Base-by-base conservation (phyloP, 2,329 filamentous ascomycete species). In the Aureobasidium zeae region DNA sequence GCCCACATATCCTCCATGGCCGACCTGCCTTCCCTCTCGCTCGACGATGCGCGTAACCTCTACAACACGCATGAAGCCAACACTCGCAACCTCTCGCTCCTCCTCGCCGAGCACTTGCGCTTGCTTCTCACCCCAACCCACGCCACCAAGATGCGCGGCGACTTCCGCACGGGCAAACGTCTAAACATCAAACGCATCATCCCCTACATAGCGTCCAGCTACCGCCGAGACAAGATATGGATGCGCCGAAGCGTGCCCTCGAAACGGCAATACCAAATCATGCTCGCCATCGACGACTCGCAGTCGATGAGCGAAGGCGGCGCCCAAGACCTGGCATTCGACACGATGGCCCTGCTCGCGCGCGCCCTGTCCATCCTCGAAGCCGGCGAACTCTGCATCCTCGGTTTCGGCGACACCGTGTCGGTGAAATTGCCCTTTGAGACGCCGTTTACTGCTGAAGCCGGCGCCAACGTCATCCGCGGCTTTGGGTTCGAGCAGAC, bases 191-290 rank as follows among this genome's bases (percentile, higher is more conserved):
- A 96, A 66, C 86, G 89, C 54, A 98, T 99, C 65, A 98, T 99
- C 56, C 91, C 93, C 0, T 99, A 98, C 67, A 96, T 99, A 54
- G 91, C 93, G 1, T 96, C 88, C 0, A 82, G 84, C 59, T 98
- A 95, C 74, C 96, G 95, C 72, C 85, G 91, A 48, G 91, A 99
- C 75, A 98, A 98, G 72, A 99, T 99, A 65, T 99, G 91, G 91
- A 94, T 98, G 82, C 83, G 93, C 11, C 80, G 93, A 45, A 82
- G 79, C 24, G 79, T 94, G 37, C 93, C 93, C 1, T 89, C 82
- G 26, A 96, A 96, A 66, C 83, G 93, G 29, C 83, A 81, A 46
- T 98, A 98, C 66, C 93, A 99, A 64, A 93, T 98, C 63, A 79
- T 98, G 69, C 81, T 99, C 37, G 93, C 91, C 28, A 86, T 99